Evolutionary conservation across 2,329 filamentous ascomycete genomes (phyloP).

Genomic region (Xylariaceae sp.): DNA sequence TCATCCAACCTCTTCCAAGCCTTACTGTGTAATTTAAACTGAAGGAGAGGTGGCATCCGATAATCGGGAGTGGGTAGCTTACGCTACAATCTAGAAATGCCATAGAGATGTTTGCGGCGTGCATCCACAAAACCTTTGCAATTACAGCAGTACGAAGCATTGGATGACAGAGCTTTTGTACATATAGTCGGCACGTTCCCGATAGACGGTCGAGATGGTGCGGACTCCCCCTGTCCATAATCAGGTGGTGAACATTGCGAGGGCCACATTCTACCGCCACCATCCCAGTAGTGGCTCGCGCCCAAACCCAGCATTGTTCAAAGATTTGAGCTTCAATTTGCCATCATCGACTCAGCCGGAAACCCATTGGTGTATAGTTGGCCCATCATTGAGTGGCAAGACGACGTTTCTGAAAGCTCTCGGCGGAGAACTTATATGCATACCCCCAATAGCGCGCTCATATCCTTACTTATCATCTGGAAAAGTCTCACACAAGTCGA

Average conservation of each 20-base stretch:
- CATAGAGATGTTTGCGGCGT: too few relatives aligned
- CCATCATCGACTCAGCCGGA: conserved; percentile 46
- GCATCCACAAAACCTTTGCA: too few relatives aligned
- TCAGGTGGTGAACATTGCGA: conserved; percentile 65
- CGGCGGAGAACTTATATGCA: conserved; percentile 66
- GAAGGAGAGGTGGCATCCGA: too few relatives aligned
- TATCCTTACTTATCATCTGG: conserved; percentile 72
- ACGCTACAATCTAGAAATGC: too few relatives aligned
- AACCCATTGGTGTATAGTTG: conserved; percentile 79
- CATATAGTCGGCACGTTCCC: too few relatives aligned
- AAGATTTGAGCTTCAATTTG: conserved; percentile 63
- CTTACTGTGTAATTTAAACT: too few relatives aligned
- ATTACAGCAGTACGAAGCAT: too few relatives aligned
- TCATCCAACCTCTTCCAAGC: not conserved
- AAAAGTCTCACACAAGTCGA: conserved; percentile 49
- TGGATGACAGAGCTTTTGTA: too few relatives aligned
- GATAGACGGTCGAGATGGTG: conserved; percentile 31
- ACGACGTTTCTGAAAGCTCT: conserved; percentile 79
- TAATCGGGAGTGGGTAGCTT: too few relatives aligned
- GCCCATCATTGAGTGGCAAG: conserved; percentile 71
- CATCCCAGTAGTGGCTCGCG: conserved; percentile 54
- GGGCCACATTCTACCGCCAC: conserved; percentile 78
- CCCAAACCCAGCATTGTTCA: conserved; percentile 69
- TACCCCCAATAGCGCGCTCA: conserved; percentile 68
- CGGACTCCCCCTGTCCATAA: conserved; percentile 33